Conservation (phyloP, 192 early-diverging fungal species). For the Dissophora globulifera region DNA sequence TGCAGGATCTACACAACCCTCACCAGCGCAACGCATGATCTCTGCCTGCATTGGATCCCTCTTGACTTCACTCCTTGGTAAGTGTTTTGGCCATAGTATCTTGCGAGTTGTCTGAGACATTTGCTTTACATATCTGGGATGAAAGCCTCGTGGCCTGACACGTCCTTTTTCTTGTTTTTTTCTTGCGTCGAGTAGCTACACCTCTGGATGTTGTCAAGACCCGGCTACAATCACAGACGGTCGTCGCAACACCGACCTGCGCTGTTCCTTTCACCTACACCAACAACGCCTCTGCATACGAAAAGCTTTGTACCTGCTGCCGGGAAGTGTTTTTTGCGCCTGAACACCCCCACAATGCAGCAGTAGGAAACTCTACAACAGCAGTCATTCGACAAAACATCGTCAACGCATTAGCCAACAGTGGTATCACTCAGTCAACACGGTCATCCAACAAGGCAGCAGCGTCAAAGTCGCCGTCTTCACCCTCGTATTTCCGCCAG, state of each 20-base stretch:
- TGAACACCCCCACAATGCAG: neutral
- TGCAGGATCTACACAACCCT: slow-evolving; percentile 36
- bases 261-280: slow-evolving; percentile 41
- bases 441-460: neutral
- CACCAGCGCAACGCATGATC: slow-evolving; percentile 72
- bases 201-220: slow-evolving; percentile 93
- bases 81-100: too few relatives aligned
- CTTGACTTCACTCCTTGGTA: slow-evolving; percentile 83
- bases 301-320: slow-evolving; percentile 54
- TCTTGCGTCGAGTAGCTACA: slow-evolving; percentile 65
- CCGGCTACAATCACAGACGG: slow-evolving; percentile 75
- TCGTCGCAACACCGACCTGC: slow-evolving; percentile 38
- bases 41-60: slow-evolving; percentile 88
- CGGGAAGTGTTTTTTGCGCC: slow-evolving; percentile 56
- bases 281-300: slow-evolving; percentile 48
- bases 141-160: too few relatives aligned
- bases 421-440: slow-evolving; percentile 5
- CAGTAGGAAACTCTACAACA: neutral
- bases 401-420: slow-evolving; percentile 32
- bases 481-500: neutral
- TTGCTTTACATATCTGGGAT: too few relatives aligned
- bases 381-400: slow-evolving; percentile 43
- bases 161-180: slow-evolving; percentile 8
- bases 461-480: slow-evolving; percentile 1
- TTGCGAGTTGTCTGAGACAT: too few relatives aligned